These are phyloP conservation scores for Ophiocordyceps australis DNA, from an alignment of 2,329 filamentous ascomycete species.

Conservation along the genomic window DNA sequence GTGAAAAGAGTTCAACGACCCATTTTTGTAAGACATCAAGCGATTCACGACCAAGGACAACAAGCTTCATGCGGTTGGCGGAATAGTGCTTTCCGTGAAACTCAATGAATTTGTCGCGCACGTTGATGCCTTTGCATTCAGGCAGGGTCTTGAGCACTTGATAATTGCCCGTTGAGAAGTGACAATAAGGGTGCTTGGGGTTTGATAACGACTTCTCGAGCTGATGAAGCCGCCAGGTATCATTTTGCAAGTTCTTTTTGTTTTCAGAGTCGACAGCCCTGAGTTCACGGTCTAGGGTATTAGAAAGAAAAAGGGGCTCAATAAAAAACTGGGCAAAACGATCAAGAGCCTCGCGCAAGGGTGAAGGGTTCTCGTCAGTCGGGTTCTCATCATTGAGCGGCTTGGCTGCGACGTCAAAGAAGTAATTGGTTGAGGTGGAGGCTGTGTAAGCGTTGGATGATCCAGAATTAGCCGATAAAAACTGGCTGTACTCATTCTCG, in stretches of 20 bases:
- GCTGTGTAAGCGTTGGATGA: conserved; percentile 92
- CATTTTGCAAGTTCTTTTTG: conserved; percentile 91
- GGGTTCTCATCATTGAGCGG: conserved; percentile 41
- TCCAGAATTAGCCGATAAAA: conserved; percentile 76
- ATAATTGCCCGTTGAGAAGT: conserved; percentile 82
- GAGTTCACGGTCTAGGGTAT: conserved; percentile 72
- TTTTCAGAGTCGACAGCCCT: conserved; percentile 88
- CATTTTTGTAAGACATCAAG: conserved; percentile 70
- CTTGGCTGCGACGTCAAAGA: conserved; percentile 83
- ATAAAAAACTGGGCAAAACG: conserved; percentile 92
- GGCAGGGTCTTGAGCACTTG: conserved; percentile 73
- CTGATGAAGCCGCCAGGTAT: conserved; percentile 75
- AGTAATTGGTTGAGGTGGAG: conserved; percentile 90
- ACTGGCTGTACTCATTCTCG: conserved; percentile 92
- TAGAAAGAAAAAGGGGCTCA: conserved; percentile 67
- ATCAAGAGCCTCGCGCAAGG: conserved; percentile 66
- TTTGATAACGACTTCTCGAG: conserved; percentile 80
- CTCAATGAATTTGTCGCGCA: conserved; percentile 79
- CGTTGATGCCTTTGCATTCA: conserved; percentile 61
- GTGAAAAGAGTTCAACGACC: conserved; percentile 69
- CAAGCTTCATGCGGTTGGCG: conserved; percentile 84
- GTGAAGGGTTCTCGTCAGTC: conserved; percentile 35
- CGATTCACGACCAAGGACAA: conserved; percentile 64
- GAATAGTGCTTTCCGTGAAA: conserved; percentile 86
- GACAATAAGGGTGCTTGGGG: conserved; percentile 70